A percentile compares a stretch with the other conserved stretches of the same genome.
Conservation (phyloP, 192 early-diverging fungal species). For the Rhizoclosmatium globosum region DNA sequence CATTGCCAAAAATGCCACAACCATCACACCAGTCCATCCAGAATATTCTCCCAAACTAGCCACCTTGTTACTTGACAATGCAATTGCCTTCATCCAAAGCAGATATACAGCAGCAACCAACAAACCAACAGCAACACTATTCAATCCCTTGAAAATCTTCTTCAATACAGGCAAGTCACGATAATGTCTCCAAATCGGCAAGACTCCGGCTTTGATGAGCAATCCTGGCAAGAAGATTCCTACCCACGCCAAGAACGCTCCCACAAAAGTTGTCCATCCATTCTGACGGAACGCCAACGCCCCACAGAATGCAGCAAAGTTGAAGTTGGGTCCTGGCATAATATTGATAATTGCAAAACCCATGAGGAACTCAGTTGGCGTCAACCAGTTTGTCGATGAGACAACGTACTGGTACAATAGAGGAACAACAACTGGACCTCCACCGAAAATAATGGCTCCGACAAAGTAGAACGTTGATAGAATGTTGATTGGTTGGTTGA, state of each 20-base stretch:
- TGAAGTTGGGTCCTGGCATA: slow-evolving; percentile 72
- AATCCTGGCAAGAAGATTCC: slow-evolving; percentile 74
- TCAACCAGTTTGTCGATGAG: slow-evolving; percentile 54
- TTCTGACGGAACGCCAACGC: slow-evolving; percentile 59
- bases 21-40: slow-evolving; percentile 27
- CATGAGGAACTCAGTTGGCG: slow-evolving; percentile 64
- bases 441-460: slow-evolving; percentile 71
- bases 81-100: slow-evolving; percentile 48
- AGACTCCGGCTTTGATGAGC: slow-evolving; percentile 63
- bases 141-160: slow-evolving; percentile 51
- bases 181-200: slow-evolving; percentile 66
- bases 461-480: slow-evolving; percentile 67
- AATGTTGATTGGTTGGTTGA: slow-evolving; percentile 35
- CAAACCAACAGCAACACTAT: slow-evolving; percentile 62
- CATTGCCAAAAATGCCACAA: slow-evolving; percentile 34
- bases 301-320: slow-evolving; percentile 73
- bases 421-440: slow-evolving; percentile 72
- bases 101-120: slow-evolving; percentile 63
- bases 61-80: not conserved
- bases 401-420: slow-evolving; percentile 59
- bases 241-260: slow-evolving; percentile 62
- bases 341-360: slow-evolving; percentile 71
- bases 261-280: slow-evolving; percentile 44
- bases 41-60: slow-evolving; percentile 39
- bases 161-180: slow-evolving; percentile 6